Base-by-base conservation (phyloP, 805 yeast genomes). In the Starmerella vaccinii region DNA sequence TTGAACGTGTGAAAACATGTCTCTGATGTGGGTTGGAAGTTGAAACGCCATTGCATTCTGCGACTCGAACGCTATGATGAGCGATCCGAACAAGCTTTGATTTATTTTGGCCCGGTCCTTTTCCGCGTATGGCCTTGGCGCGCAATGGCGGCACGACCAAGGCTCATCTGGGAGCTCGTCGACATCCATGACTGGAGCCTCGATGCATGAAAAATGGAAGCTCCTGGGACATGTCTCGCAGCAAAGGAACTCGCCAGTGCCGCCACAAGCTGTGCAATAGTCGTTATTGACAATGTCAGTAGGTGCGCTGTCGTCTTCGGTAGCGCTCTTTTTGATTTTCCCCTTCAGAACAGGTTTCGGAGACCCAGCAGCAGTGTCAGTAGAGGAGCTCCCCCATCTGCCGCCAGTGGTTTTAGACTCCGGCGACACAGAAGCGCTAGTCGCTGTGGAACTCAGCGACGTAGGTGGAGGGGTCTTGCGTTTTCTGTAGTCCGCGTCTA, bases 221-320 rank as follows among this genome's bases (percentile, higher is more conserved):
- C 95, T 84, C 59, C 75, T 75, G 0, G 97, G 96, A 66, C 98
- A 90, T 1, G 84, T 74, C 59, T 90, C 98, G 68, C 98, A 90
- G 67, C 97, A 92, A 22, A 90, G 71, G 59, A 90, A 88, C 24
- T 84, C 74, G 12, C 98, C 98, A 0, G 88, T 72, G 24, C 87
- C 85, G 1, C 94, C 89, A 68, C 98, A 90, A 0, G 92, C 74
- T n/a, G 84, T 72, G 62, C 98, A 90, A 64, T 75, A 89, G 65
- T 90, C 98, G 54, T 89, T 94, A 64, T 90, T 92, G 52, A 68
- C 59, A 37, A 64, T 33, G 6, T 38, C 53, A 10, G 16, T 23
- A 10, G 38, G 23, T 4, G 65, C 54, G 33, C 35, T 29, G 24
- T 21, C 43, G n/a, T 22, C 32, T 21, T 18, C 32, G 15, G 33